Conservation (phyloP, 2,329 filamentous ascomycete genomes). For the Cercospora sp. region DNA sequence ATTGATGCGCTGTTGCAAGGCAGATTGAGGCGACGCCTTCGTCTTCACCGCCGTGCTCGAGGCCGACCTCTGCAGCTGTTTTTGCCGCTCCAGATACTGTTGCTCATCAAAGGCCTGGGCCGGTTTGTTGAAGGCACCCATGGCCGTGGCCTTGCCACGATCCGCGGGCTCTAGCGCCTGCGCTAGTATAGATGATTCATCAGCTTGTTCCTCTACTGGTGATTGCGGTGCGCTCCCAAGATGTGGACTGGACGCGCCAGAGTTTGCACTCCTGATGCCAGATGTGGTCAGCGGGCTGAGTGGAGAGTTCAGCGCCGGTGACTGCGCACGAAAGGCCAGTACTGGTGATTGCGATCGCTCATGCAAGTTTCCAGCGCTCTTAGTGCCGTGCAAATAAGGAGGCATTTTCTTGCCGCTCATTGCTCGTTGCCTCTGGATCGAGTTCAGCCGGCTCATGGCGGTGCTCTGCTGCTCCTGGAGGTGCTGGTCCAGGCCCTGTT, state of each 20-base stretch:
- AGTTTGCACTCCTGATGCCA: constrained; percentile 40
- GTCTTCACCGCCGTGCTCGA: constrained; percentile 30
- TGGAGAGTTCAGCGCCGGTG: constrained; percentile 44
- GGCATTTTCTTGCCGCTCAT: constrained; percentile 52
- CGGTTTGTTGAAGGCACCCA: constrained; percentile 72
- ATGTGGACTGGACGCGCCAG: constrained; percentile 43
- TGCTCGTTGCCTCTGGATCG: constrained; percentile 65
- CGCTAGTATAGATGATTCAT: constrained; percentile 63
- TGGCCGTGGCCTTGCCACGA: constrained; percentile 76
- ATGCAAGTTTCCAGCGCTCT: constrained; percentile 68
- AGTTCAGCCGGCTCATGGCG: constrained; percentile 76
- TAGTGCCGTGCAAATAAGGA: constrained; percentile 37
- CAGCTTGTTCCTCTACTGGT: constrained; percentile 63
- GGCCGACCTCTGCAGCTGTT: constrained; percentile 68
- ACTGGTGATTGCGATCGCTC: constrained; percentile 43
- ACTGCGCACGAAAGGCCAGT: constrained; percentile 40
- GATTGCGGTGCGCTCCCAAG: constrained; percentile 43
- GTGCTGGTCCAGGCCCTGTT: constrained; percentile 76
- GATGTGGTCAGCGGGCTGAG: constrained; percentile 41
- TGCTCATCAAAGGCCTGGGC: constrained; percentile 77
- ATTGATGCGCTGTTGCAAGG: constrained; percentile 31
- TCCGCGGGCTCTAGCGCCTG: constrained; percentile 72
- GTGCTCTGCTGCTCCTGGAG: constrained; percentile 78
- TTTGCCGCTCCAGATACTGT: constrained; percentile 77
- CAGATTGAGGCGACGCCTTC: constrained; percentile 21